Conservation (phyloP, 345 rosid species). For the Anastatica hierochuntica region DNA sequence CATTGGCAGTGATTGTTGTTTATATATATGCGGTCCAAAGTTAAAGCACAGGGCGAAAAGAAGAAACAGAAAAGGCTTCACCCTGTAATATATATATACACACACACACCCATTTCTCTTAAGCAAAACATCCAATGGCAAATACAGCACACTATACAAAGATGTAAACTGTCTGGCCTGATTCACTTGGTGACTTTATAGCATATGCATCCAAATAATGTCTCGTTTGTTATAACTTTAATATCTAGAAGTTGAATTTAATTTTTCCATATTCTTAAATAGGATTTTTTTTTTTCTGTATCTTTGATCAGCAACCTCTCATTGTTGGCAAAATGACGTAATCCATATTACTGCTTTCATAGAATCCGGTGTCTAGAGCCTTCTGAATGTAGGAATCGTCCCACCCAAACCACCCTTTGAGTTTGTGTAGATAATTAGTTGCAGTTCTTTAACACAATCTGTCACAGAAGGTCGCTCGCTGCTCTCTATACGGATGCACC, state of each 20-base stretch:
- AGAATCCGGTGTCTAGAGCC: slow-evolving; percentile 30
- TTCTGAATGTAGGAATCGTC: slow-evolving; percentile 43
- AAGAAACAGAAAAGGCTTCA: slow-evolving; percentile 4
- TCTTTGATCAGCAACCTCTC: slow-evolving; percentile 13
- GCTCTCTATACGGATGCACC: slow-evolving; percentile 84
- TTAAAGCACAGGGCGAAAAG: neutral
- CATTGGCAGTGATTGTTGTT: neutral
- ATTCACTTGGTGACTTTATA: neutral
- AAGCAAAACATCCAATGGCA: slow-evolving; percentile 5
- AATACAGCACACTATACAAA: neutral
- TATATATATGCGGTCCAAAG: neutral
- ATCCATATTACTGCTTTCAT: slow-evolving; percentile 13
- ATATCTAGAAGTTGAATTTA: too few species aligned
- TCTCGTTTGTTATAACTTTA: slow-evolving; percentile 7
- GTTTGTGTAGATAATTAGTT: slow-evolving; percentile 54
- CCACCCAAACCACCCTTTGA: slow-evolving; percentile 58
- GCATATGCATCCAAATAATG: too few species aligned
- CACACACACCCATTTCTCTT: neutral
- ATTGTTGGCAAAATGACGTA: slow-evolving; percentile 1
- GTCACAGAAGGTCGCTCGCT: slow-evolving; percentile 73
- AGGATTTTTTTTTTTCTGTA: slow-evolving; percentile 1
- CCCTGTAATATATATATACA: neutral
- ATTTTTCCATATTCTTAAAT: too few species aligned
- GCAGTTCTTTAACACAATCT: slow-evolving; percentile 84
- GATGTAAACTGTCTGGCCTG: neutral